These are phyloP conservation scores for Heimioporus punctisporus DNA, from an alignment of 1,284 basidiomycete genomes.

Conservation along the genomic window DNA sequence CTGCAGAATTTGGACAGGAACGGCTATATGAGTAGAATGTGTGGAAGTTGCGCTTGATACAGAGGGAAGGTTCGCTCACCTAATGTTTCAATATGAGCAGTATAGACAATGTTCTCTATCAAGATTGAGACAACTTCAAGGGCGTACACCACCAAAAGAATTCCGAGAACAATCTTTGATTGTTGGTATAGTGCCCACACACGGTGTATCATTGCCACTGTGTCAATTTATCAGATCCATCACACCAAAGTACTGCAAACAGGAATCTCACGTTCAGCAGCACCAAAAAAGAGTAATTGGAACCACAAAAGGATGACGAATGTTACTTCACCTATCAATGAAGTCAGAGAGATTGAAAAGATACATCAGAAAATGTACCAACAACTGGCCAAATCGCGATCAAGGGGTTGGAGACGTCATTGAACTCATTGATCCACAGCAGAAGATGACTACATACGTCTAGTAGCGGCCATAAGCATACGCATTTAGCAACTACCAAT, in stretches of 20 bases:
- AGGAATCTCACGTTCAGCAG: not conserved
- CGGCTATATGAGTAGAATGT: not conserved
- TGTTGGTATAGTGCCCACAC: too few species aligned
- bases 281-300: not conserved
- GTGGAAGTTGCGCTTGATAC: too few species aligned
- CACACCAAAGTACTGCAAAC: not conserved
- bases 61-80: too few species aligned
- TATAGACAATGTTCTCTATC: not conserved
- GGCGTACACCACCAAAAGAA: too few species aligned
- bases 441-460: not conserved
- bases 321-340: not conserved
- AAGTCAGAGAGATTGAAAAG: not conserved
- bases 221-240: not conserved
- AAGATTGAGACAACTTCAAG: not conserved
- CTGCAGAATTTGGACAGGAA: too few species aligned
- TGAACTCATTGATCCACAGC: too few species aligned
- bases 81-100: not conserved
- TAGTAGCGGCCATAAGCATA: not conserved
- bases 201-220: not conserved
- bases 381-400: too few species aligned
- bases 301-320: not conserved
- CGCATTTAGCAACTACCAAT: too few species aligned
- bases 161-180: too few species aligned
- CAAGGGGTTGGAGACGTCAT: too few species aligned
- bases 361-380: not conserved